These are phyloP conservation scores for Fusarium sp. DNA, from an alignment of 2,329 filamentous ascomycete species.

Conservation along the genomic window DNA sequence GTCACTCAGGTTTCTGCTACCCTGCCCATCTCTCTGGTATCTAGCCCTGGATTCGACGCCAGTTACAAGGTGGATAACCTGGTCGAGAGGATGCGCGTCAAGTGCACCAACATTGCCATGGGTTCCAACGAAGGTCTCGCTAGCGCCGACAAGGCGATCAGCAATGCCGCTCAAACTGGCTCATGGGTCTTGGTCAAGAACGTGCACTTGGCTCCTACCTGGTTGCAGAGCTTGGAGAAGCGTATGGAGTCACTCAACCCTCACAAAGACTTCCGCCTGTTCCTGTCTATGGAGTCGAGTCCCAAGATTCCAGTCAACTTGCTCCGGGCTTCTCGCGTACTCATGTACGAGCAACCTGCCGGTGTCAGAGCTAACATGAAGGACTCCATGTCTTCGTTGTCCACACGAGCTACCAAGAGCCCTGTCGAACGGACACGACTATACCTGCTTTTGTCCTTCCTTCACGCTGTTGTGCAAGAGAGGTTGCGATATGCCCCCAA, in stretches of 20 bases:
- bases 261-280: slow-evolving; percentile 91
- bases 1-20: slow-evolving; percentile 87
- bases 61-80: slow-evolving; percentile 99
- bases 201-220: slow-evolving; percentile 94
- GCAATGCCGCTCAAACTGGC: slow-evolving; percentile 89
- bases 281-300: slow-evolving; percentile 98
- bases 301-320: slow-evolving; percentile 97
- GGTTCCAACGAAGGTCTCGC: slow-evolving; percentile 95
- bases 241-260: slow-evolving; percentile 95
- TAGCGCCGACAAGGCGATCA: slow-evolving; percentile 95
- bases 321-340: slow-evolving; percentile 89
- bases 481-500: slow-evolving; percentile 93
- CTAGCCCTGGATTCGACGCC: slow-evolving; percentile 96
- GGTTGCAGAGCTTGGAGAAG: slow-evolving; percentile 98
- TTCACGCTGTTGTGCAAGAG: slow-evolving; percentile 97
- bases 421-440: slow-evolving; percentile 92
- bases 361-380: slow-evolving; percentile 99
- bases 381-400: slow-evolving; percentile 90
- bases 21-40: slow-evolving; percentile 91
- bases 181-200: slow-evolving; percentile 99
- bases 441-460: slow-evolving; percentile 91
- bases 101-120: slow-evolving; percentile 98
- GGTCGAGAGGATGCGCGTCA: slow-evolving; percentile 85
- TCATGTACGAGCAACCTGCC: slow-evolving; percentile 98
- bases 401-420: slow-evolving; percentile 80